Percentiles rank a stretch among this genome's conserved stretches.
Evolutionary conservation across 2,329 filamentous ascomycete genomes (phyloP).

Genomic region (Esteya vermicola): DNA sequence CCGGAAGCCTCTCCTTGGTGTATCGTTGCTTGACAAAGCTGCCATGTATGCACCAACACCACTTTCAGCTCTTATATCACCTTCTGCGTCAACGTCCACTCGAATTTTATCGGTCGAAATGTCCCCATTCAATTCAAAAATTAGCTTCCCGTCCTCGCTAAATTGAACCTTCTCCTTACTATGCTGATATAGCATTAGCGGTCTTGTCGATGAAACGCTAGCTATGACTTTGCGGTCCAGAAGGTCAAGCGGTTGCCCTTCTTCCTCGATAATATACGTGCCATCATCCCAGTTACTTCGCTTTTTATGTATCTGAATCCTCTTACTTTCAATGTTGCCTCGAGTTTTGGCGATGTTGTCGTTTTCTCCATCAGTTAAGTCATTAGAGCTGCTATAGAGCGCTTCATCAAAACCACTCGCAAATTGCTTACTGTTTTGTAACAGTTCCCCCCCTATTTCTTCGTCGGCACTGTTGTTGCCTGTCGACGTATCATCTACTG

Average conservation of each 20-base stretch:
- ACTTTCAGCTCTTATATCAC: conserved; percentile 24
- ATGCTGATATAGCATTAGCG: conserved; percentile 45
- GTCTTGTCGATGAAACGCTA: conserved; percentile 86
- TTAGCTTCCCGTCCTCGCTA: conserved; percentile 67
- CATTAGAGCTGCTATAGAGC: conserved; percentile 63
- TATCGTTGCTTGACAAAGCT: conserved; percentile 53
- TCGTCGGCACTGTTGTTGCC: conserved; percentile 26
- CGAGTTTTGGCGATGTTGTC: conserved; percentile 21
- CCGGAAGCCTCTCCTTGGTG: conserved; percentile 47
- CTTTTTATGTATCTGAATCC: conserved; percentile 19
- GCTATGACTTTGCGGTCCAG: conserved; percentile 79
- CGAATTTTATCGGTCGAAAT: conserved; percentile 35
- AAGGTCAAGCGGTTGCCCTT: conserved; percentile 88
- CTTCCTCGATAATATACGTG: conserved; percentile 85
- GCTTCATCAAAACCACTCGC: conserved; percentile 92
- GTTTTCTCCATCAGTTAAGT: conserved; percentile 34
- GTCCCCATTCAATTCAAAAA: conserved; percentile 51
- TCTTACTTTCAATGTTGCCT: neutral
- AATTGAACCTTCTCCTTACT: conserved; percentile 52
- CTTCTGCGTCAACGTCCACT: conserved; percentile 40
- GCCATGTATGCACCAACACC: conserved; percentile 57
- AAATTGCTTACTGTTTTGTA: conserved; percentile 48
- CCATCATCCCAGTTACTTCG: conserved; percentile 44
- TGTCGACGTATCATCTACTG: too few relatives aligned
- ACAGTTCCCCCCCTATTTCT: conserved; percentile 42